Conservation (phyloP, 495 filamentous ascomycete species). For the Pseudoneurospora amorphoporcata region DNA sequence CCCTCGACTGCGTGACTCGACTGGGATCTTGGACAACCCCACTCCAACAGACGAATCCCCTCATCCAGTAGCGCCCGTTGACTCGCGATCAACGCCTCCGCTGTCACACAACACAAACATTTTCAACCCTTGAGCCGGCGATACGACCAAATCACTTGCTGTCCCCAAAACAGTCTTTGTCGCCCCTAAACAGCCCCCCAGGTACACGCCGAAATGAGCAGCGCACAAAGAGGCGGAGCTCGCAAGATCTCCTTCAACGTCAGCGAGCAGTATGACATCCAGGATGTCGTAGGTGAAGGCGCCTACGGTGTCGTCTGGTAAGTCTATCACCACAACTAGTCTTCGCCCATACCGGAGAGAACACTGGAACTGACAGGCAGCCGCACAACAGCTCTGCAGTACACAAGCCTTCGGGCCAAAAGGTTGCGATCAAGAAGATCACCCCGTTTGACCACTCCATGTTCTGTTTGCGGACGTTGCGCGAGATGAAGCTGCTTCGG, state of each 20-base stretch:
- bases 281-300: conserved; percentile 97
- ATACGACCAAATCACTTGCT: not conserved
- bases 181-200: not conserved
- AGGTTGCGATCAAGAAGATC: conserved; percentile 99
- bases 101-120: not conserved
- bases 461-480: conserved; percentile 94
- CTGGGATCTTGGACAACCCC: not conserved
- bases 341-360: not conserved
- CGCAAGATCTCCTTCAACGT: conserved; percentile 99
- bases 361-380: not conserved
- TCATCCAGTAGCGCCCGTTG: not conserved
- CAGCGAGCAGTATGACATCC: conserved; percentile 98
- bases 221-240: conserved; percentile 41
- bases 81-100: not conserved
- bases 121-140: not conserved
- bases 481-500: conserved; percentile 97
- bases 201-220: conserved; percentile 18
- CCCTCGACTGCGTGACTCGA: not conserved
- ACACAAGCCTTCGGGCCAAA: conserved; percentile 96
- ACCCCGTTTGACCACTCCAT: conserved; percentile 98
- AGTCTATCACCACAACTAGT: conserved; percentile 18
- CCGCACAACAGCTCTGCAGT: conserved; percentile 66
- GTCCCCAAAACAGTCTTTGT: conserved; percentile 10
- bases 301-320: conserved; percentile 99
- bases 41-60: not conserved